Base-by-base conservation (phyloP, 2,329 filamentous ascomycete genomes). In the Tolypocladium sp. region DNA sequence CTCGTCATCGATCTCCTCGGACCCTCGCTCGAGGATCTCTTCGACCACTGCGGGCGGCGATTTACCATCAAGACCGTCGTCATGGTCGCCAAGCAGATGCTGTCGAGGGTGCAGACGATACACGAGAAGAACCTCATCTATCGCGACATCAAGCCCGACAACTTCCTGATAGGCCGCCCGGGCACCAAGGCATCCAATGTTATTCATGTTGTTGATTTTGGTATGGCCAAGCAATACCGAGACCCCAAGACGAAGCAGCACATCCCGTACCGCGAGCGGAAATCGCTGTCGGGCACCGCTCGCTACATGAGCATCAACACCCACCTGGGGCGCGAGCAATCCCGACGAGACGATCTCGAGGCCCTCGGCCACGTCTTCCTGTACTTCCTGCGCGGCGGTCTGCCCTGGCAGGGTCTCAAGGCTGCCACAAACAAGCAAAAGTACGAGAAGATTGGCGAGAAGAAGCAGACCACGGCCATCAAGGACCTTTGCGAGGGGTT, bases 251-350 rank as follows among this genome's bases (percentile, higher is more conserved):
- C 94, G 42, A 97, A 97, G 78, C 94, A 97, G 75, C 94, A 99
- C 77, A 97, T 97, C 66, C 92, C 94, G 15, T 97, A 97, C 75
- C 86, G 94, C 69, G 94, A 97, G 79, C 86, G 94, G 69, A 99
- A 99, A 78, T 96, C 93, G 6, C 80, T 99, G 61, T 97, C 93
- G 4, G 94, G 94, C 63, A 99, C 94, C 60, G 94, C 94, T 63
- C 86, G 94, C 73, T 99, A 99, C 77, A 97, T 97, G 94, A 96
- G 91, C 78, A 97, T 99, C 84, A 99, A 99, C 78, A 99, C 94
- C 59, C 94, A 99, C 81, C 77, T 97, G 65, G 94, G 94, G 58
- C 87, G 94, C 61, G 94, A 99, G 73, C 94, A 99, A 74, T 97
- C 93, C 60, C 87, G 94, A 71, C 84, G 94, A 76, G 94, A 99